phyloP scores from a whole-genome alignment of 192 early-diverging fungal genomes.

The Coemansia sp. region DNA sequence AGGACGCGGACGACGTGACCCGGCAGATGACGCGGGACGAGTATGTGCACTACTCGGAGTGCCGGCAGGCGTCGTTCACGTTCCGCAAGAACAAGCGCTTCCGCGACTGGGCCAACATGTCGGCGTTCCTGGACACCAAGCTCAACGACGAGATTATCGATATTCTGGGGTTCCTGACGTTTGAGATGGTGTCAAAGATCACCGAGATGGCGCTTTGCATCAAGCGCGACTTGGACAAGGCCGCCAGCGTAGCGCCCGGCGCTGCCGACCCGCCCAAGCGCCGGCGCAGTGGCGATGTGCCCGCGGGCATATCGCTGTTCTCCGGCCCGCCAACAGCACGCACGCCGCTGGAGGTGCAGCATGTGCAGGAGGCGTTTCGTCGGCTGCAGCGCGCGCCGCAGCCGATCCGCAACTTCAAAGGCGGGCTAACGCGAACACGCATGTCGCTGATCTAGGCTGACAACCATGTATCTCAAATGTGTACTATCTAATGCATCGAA shows the following conservation, averaged over 20 bases:
- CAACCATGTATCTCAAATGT: too few species aligned
- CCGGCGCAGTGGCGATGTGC: conserved; percentile 19
- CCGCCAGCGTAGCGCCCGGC: conserved; percentile 22
- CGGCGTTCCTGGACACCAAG: conserved; percentile 81
- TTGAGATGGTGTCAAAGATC: conserved; percentile 89
- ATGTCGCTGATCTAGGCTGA: conserved; percentile 70
- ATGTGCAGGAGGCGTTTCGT: conserved; percentile 94
- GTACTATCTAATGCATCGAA: not conserved
- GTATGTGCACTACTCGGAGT: conserved; percentile 98
- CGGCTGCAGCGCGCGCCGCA: conserved; percentile 72
- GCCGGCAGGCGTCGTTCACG: conserved; percentile 96
- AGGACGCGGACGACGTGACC: conserved; percentile 91
- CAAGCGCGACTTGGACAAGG: conserved; percentile 65
- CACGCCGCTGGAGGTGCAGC: conserved; percentile 75
- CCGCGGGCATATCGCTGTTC: conserved; percentile 63
- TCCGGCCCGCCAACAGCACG: conserved; percentile 74
- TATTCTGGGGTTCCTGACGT: conserved; percentile 92
- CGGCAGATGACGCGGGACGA: conserved; percentile 96
- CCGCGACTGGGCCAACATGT: conserved; percentile 94
- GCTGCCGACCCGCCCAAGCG: conserved; percentile 24
- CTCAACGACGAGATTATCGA: conserved; percentile 94
- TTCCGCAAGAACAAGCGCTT: conserved; percentile 93
- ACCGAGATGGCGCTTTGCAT: conserved; percentile 86
- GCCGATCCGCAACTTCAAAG: conserved; percentile 74
- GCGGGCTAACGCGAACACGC: conserved; percentile 68